Evolutionary conservation across 1,139 yeast species (phyloP).

Genomic region (Lodderomyces orthopsilosis): DNA sequence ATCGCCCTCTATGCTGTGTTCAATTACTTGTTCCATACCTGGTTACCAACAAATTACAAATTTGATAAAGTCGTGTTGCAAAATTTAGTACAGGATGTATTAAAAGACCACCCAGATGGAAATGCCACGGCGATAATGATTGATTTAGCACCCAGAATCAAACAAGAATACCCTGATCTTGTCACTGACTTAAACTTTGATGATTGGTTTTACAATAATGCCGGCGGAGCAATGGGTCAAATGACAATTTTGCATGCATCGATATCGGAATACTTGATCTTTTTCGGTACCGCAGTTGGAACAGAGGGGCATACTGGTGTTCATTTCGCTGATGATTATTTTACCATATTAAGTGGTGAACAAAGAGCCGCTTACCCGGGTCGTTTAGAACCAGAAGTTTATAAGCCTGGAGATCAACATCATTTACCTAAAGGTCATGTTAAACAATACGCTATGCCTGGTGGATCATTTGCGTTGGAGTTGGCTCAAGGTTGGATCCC

Average conservation of each 20-base stretch:
- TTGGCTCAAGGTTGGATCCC: conserved; percentile 99
- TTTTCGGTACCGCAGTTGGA: conserved; percentile 86
- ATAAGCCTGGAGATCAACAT: conserved; percentile 80
- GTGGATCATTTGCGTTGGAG: conserved; percentile 83
- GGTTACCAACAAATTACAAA: conserved; percentile 68
- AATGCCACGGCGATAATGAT: conserved; percentile 61
- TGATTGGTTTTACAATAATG: conserved; percentile 95
- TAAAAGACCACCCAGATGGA: conserved; percentile 54
- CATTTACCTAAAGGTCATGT: conserved; percentile 68
- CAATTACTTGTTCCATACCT: conserved; percentile 49
- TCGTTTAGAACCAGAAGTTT: conserved; percentile 60
- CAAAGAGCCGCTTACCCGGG: conserved; percentile 71
- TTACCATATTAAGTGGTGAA: conserved; percentile 79
- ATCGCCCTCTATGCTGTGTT: conserved; percentile 28
- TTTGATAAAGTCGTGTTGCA: conserved; percentile 53
- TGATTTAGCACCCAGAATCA: conserved; percentile 58
- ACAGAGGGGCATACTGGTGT: conserved; percentile 96
- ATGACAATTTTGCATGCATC: conserved; percentile 96
- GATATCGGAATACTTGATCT: conserved; percentile 84
- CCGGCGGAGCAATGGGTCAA: conserved; percentile 99
- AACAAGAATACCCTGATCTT: conserved; percentile 57
- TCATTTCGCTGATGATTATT: conserved; percentile 95
- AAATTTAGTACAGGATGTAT: conserved; percentile 47
- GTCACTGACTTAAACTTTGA: conserved; percentile 69
- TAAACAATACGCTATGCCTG: conserved; percentile 84